Base-by-base conservation (phyloP, 805 yeast genomes). In the Priceomyces melissophilus region DNA sequence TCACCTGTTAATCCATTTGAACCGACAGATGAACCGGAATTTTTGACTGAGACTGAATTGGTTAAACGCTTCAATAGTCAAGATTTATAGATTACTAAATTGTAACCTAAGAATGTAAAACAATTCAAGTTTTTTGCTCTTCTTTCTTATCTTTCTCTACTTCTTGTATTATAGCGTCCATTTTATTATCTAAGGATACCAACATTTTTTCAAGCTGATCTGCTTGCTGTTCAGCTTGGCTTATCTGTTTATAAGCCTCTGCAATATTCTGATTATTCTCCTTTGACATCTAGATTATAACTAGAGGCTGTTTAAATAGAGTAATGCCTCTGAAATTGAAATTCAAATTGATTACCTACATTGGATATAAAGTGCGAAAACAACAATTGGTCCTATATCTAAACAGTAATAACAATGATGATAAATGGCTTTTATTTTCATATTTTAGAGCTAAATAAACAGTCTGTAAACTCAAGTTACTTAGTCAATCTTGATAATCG, bases 1-100 rank as follows among this genome's bases (percentile, higher is more conserved):
- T 65, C 76, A 43, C 80, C 85, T 1, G 65, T 69, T 3, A 91
- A 93, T 55, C 98, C 98, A 15, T 88, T 89, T 53, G 62, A 67
- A 2, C 61, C 59, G 15, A 71, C 76, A 1, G 58, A 60, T 10
- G 77, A 74, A 42, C 80, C 81, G 0, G 84, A 78, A 50, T 78
- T 81, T 45, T 59, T 83, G 3, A 38, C 39, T 20, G 55, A 50
- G 43, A 51, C 41, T 14, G 53, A 53, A 25, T 37, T 51, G 16
- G 12, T 42, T 6, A 41, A 32, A 20, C 29, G 14, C 28, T 25
- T 35, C 27, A 32, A 23, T 23, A 16, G 10, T 32, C 15, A 23
- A 32, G 26, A 20, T 15, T 17, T 30, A 31, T 37, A 37, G 30
- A 30, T 30, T 17, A 23, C 15, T 8, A 10, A 32, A 6, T 10